phyloP scores from a whole-genome alignment of 78 protist genomes.

The Dictyostelium purpureum region DNA sequence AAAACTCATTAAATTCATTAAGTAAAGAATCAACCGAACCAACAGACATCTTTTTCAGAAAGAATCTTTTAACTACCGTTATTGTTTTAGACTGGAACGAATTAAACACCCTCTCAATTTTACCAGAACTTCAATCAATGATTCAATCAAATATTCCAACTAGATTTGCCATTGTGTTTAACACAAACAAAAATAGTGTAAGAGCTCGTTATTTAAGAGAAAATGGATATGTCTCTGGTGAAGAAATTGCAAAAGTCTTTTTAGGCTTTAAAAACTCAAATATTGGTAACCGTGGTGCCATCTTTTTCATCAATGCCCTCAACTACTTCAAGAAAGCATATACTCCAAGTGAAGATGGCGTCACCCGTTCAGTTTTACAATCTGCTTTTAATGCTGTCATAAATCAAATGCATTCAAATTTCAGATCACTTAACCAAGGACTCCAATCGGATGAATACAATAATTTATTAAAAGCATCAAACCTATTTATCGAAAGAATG shows the following conservation, averaged over 20 bases:
- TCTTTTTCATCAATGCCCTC: slow-evolving; percentile 42
- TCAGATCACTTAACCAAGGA: neutral
- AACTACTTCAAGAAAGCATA: slow-evolving; percentile 16
- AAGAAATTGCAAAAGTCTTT: slow-evolving; percentile 12
- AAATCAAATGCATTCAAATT: slow-evolving; percentile 19
- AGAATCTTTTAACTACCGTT: slow-evolving; percentile 22
- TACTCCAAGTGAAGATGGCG: neutral
- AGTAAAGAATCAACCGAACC: neutral
- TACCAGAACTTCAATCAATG: neutral
- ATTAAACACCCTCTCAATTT: neutral
- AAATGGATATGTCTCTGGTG: neutral
- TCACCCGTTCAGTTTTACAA: neutral
- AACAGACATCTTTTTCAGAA: neutral
- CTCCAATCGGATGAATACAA: neutral
- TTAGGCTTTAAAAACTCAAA: neutral
- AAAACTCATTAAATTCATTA: neutral
- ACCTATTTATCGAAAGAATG: neutral
- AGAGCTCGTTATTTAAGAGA: neutral
- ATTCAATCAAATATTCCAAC: slow-evolving; percentile 2
- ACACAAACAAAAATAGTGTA: neutral
- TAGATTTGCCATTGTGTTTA: slow-evolving; percentile 3
- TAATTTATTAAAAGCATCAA: neutral
- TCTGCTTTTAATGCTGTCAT: slow-evolving; percentile 16
- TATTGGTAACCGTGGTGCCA: slow-evolving; percentile 25
- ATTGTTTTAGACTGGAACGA: slow-evolving; percentile 9